Conservation (phyloP, 2,329 filamentous ascomycete genomes). For the Verticillium nonalfalfae region DNA sequence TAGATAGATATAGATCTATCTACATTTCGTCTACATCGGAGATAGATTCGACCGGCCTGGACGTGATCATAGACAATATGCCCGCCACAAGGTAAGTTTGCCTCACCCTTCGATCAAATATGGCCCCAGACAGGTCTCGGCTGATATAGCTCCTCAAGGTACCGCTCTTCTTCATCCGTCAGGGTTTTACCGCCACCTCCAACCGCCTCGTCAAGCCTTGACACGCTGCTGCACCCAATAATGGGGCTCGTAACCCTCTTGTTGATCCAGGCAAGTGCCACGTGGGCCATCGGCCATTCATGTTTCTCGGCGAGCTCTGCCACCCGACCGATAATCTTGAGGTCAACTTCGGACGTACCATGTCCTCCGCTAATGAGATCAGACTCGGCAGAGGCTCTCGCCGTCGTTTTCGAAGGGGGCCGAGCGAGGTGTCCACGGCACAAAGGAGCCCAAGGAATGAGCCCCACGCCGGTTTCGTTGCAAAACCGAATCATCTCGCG, state of each 20-base stretch:
- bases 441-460: constrained; percentile 23
- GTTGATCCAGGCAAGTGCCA: constrained; percentile 58
- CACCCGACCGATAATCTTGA: constrained; percentile 23
- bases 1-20: too few relatives aligned
- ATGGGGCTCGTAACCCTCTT: constrained; percentile 51
- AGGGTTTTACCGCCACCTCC: constrained; percentile 37
- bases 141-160: constrained; percentile 56
- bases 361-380: constrained; percentile 18
- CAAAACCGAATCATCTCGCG: constrained; percentile 35
- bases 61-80: too few relatives aligned
- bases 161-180: constrained; percentile 51
- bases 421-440: constrained; percentile 22
- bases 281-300: constrained; percentile 55
- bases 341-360: constrained; percentile 24
- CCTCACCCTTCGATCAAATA: too few relatives aligned
- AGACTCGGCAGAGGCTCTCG: constrained; percentile 22
- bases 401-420: constrained; percentile 13
- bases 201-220: constrained; percentile 57
- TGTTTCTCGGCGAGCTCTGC: constrained; percentile 53
- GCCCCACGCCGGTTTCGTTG: constrained; percentile 32
- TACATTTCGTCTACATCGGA: too few relatives aligned
- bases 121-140: constrained; percentile 35
- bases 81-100: too few relatives aligned
- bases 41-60: too few relatives aligned
- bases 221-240: constrained; percentile 51